Base-by-base conservation (phyloP, 768 basidiomycete species). In the Cubamyces lactineus region DNA sequence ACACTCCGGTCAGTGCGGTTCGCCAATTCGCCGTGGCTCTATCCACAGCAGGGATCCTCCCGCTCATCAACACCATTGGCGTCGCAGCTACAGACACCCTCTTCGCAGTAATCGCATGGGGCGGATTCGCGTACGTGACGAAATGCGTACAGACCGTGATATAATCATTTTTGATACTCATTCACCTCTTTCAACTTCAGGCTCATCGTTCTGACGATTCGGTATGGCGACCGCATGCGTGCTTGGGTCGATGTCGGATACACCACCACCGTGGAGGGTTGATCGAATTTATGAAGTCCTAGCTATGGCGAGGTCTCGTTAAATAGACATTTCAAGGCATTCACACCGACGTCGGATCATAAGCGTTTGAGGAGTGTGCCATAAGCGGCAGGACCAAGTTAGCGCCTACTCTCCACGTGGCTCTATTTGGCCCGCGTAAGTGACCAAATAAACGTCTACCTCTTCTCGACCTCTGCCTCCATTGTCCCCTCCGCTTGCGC, bases 191-290 rank as follows among this genome's bases (percentile, higher is more conserved):
- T 26, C 51, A 7, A 50, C 60, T 38, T 57, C 59, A 88, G 87
- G 13, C 51, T 86, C 4, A 63, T 89, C 2, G 80, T 77, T 75
- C 62, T 78, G 17, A 82, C 81, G 3, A 83, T 89, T 48, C 75
- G 72, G 19, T 84, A 87, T 46, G 87, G 86, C 3, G 78, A 79
- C 28, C 74, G 77, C 55, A 80, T 89, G 76, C 78, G 87, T 43
- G 80, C 78, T 0, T 84, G 80, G 76, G 73, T 80, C 6, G 83
- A 89, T 64, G 73, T 87, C 8, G 86, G 82, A 2, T 87, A 79
- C 66, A 82, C 85, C 1, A 81, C 79, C 0, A 28, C 48, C 0
- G 52, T 24, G 17, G 55, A 63, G 39, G 65, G 66, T 40, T 69
- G 34, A 46, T 63, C 4, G 34, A 7, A 28, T 28, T 3, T 7